phyloP scores from a whole-genome alignment of 371 early-diverging fungal genomes.

The Aphelidium insulamus region DNA sequence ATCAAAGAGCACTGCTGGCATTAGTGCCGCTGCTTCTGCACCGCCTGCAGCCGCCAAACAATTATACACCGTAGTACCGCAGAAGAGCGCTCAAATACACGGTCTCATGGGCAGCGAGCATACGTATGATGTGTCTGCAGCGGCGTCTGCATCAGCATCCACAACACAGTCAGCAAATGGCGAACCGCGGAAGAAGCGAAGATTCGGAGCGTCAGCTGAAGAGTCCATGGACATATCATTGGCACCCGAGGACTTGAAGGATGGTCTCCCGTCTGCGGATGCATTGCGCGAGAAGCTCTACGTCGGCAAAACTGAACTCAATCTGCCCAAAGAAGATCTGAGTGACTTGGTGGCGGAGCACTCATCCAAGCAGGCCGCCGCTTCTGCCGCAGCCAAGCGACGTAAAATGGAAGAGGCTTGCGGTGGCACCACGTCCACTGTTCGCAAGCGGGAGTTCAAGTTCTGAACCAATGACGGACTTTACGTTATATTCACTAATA shows the following conservation, averaged over 20 bases:
- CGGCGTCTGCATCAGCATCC: too few relatives aligned
- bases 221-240: conserved; percentile 13
- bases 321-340: conserved; percentile 13
- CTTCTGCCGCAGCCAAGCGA: too few relatives aligned
- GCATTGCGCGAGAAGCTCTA: conserved; percentile 13
- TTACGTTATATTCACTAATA: too few relatives aligned
- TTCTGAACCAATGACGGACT: too few relatives aligned
- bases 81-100: conserved; percentile 39
- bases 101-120: conserved; percentile 90
- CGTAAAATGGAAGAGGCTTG: too few relatives aligned
- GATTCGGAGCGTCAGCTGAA: conserved; percentile 1
- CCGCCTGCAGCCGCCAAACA: conserved; percentile 44
- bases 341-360: conserved; percentile 23
- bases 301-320: conserved; percentile 1
- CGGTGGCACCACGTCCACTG: too few relatives aligned
- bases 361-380: conserved; percentile 9
- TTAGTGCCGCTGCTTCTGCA: conserved; percentile 3
- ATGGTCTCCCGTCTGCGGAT: conserved; percentile 14
- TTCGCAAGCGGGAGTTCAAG: too few relatives aligned
- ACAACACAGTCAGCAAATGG: too few relatives aligned
- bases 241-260: conserved; percentile 21
- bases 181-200: too few relatives aligned
- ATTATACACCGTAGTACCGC: conserved; percentile 70
- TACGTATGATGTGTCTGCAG: conserved; percentile 51
- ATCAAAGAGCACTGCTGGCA: conserved; percentile 6